phyloP scores from a whole-genome alignment of 2,329 filamentous ascomycete species.

The Penicillium frequentans region DNA sequence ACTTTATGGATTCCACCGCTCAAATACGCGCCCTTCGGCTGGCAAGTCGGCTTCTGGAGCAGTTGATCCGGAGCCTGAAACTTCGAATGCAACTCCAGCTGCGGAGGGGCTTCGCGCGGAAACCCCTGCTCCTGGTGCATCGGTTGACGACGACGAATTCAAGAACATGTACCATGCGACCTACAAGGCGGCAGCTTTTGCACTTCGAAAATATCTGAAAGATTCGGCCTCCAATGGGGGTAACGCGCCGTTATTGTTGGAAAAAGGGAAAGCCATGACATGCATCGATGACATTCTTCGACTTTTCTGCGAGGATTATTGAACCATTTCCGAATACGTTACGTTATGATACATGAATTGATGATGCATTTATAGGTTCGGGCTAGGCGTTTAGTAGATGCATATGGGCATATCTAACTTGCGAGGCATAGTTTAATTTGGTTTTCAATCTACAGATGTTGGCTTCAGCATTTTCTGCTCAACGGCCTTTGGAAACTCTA shows the following conservation, averaged over 20 bases:
- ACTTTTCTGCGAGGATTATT: slow-evolving; percentile 43
- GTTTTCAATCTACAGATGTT: not conserved
- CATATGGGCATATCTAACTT: not conserved
- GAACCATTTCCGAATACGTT: not conserved
- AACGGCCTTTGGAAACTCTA: not conserved
- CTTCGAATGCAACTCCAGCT: slow-evolving; percentile 6
- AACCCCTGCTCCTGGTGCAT: slow-evolving; percentile 15
- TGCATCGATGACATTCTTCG: slow-evolving; percentile 43
- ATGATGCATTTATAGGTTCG: slow-evolving; percentile 13
- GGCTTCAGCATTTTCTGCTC: not conserved
- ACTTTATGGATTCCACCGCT: slow-evolving; percentile 43
- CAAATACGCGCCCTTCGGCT: slow-evolving; percentile 24
- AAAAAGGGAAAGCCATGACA: slow-evolving; percentile 42
- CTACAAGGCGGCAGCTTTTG: slow-evolving; percentile 45
- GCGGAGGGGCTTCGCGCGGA: slow-evolving; percentile 18
- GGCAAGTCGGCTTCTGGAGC: slow-evolving; percentile 9
- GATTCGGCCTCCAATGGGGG: slow-evolving; percentile 8
- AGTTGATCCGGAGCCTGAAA: slow-evolving; percentile 13
- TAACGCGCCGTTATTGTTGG: slow-evolving; percentile 25
- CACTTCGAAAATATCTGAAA: slow-evolving; percentile 42
- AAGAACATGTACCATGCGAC: slow-evolving; percentile 47
- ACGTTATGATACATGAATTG: slow-evolving; percentile 16
- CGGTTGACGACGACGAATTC: slow-evolving; percentile 41
- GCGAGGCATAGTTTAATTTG: not conserved
- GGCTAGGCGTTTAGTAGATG: slow-evolving; percentile 6